A percentile compares a stretch with the other conserved stretches of the same genome.
Evolutionary conservation across 2,329 filamentous ascomycete genomes (phyloP).

Genomic region (Pleurostoma richardsiae): DNA sequence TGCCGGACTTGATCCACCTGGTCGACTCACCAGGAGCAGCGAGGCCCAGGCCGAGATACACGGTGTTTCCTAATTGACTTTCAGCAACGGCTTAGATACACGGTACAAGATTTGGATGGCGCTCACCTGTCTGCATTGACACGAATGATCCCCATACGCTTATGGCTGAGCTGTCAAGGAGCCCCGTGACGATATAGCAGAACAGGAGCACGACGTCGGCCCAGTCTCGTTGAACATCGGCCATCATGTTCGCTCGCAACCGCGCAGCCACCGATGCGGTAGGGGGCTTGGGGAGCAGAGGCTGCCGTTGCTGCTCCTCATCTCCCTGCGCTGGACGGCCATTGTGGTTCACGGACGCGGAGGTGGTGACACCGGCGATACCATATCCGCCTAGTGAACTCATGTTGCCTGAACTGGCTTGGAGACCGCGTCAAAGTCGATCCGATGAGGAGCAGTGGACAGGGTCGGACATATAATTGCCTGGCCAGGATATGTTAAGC

Average conservation of each 20-base stretch:
- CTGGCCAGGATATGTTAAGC: too few species aligned
- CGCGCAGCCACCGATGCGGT: constrained; percentile 5
- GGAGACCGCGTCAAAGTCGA: too few species aligned
- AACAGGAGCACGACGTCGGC: constrained; percentile 64
- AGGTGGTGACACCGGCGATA: constrained; percentile 5
- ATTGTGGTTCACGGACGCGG: constrained; percentile 5
- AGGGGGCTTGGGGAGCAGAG: constrained; percentile 18
- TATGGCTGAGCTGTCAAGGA: constrained; percentile 71
- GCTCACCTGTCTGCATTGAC: constrained; percentile 73
- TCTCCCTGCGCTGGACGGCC: constrained; percentile 6
- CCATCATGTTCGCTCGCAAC: constrained; percentile 27
- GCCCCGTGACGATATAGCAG: constrained; percentile 72
- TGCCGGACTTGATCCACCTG: constrained; percentile 67
- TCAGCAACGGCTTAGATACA: not conserved
- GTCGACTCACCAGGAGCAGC: constrained; percentile 47
- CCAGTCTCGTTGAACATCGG: constrained; percentile 54
- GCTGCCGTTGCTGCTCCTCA: constrained; percentile 28
- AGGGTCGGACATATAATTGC: too few species aligned
- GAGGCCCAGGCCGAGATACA: constrained; percentile 74
- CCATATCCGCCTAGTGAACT: constrained; percentile 4
- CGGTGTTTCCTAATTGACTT: constrained; percentile 57
- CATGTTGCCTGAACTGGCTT: constrained; percentile 1
- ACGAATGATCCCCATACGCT: constrained; percentile 77
- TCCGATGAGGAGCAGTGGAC: too few species aligned
- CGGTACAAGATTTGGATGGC: constrained; percentile 2